Percentiles rank a stretch among this genome's conserved stretches.
Conservation (phyloP, 345 rosid species). For the Citrus inodora region DNA sequence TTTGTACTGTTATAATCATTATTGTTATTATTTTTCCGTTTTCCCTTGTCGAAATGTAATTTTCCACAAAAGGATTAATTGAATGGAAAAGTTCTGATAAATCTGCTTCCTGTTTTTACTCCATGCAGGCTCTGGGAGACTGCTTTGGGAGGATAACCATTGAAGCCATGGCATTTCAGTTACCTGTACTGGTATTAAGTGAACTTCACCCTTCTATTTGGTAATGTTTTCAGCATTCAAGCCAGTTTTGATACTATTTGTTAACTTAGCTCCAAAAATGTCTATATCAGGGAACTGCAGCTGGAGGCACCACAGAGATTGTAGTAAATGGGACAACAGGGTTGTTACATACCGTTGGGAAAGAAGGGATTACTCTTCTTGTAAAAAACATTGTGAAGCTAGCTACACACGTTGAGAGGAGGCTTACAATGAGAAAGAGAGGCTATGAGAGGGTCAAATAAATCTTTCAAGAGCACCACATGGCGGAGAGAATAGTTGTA, state of each 20-base stretch:
- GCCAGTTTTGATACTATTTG: background rate
- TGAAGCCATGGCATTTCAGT: conserved; percentile 58
- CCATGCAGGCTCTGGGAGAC: conserved; percentile 43
- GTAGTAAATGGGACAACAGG: conserved; percentile 50
- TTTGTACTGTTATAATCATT: background rate
- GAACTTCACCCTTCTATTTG: background rate
- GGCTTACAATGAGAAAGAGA: conserved; percentile 53
- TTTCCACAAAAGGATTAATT: background rate
- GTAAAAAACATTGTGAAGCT: conserved; percentile 40
- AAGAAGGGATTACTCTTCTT: conserved; percentile 39
- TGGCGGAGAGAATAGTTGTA: conserved; percentile 42
- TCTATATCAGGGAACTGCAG: conserved; percentile 37
- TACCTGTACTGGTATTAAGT: conserved; percentile 47
- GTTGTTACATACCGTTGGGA: conserved; percentile 42
- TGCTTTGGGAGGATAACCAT: conserved; percentile 64
- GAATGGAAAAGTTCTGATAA: background rate
- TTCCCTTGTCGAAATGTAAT: background rate
- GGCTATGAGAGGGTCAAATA: conserved; percentile 44
- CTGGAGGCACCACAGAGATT: conserved; percentile 50
- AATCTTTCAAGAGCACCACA: conserved; percentile 42
- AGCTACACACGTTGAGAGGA: conserved; percentile 48
- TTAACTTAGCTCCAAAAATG: background rate
- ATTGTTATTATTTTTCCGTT: background rate
- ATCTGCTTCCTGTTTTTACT: background rate
- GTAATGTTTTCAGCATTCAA: background rate